Evolutionary conservation across 1,139 yeast genomes (phyloP), one percentile per base, ranked within the genome.

Genomic region (Tardiomyces depauwii): DNA sequence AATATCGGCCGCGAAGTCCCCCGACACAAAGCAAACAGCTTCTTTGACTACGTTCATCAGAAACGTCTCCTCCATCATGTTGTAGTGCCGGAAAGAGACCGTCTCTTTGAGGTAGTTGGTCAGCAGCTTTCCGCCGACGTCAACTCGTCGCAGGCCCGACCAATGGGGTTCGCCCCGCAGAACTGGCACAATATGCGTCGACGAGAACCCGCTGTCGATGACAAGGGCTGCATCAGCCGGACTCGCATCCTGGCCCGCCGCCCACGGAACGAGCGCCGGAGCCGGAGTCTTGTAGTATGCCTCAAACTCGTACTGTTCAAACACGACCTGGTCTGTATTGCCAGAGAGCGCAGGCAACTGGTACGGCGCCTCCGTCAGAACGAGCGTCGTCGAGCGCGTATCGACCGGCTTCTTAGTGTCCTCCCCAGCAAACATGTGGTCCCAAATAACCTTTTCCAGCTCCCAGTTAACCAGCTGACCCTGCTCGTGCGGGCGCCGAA

Each of bases 401-500:
- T 77, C 80, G 16, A 59, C 55, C 10, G 50, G 50, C 18, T 45
- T 43, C 49, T 66, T 59, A 21, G 60, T 56, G 18, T 64, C 60
- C 61, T 67, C 65, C 38, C 67, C 67, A 54, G 65, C 67, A 54
- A 82, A 66, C 61, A 85, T 73, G 52, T 82, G 77, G 61, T 93
- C 97, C 98, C 98, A 93, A 2, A 93, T 76, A n/a, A 84, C 83
- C 59, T 83, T 84, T 61, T 93, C 89, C 1, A 86, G 68, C 53
- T 87, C 95, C 98, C 98, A 93, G 39, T 93, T 86, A 0, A 82
- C 79, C 46, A 93, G 66, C 58, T 89, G 94, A 14, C 97, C 73
- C 55, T 82, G 80, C 52, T 88, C 96, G 52, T 78, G 79, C 0
- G 99, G 96, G 46, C 98, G 68, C 50, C 83, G 77, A 62, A 83